Evolutionary conservation across 352 stramenopile species (phyloP).

Genomic region (Pythium chondricola): DNA sequence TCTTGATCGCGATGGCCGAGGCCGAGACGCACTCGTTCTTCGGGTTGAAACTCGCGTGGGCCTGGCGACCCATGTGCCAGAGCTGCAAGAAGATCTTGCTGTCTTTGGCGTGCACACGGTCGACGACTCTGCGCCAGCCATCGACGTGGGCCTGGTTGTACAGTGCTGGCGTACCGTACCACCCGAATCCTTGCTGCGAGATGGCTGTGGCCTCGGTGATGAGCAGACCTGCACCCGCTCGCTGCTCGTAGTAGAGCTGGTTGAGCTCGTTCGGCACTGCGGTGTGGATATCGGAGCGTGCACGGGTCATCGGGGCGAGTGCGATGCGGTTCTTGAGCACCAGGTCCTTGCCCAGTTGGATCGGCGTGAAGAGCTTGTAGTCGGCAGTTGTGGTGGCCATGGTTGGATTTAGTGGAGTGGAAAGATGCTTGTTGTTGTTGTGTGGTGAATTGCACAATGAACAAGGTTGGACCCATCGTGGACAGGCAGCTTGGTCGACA

Average conservation of each 20-base stretch:
- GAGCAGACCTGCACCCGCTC: conserved; percentile 20
- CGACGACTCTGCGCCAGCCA: conserved; percentile 24
- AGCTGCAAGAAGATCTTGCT: conserved; percentile 48
- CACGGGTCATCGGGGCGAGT: conserved; percentile 26
- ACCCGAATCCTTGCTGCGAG: conserved; percentile 1
- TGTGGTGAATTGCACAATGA: too few relatives aligned
- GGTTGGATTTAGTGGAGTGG: too few relatives aligned
- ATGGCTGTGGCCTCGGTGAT: conserved; percentile 19
- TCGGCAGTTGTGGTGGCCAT: too few relatives aligned
- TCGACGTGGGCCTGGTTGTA: conserved; percentile 18
- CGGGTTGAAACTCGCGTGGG: conserved; percentile 27
- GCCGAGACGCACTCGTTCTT: conserved; percentile 1
- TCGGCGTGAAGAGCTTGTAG: conserved; percentile 15
- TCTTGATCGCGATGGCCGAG: conserved; percentile 25
- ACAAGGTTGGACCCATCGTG: too few relatives aligned
- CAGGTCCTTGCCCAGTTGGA: conserved; percentile 9
- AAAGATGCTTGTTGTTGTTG: too few relatives aligned
- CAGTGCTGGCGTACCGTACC: conserved; percentile 20
- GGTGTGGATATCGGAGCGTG: not conserved
- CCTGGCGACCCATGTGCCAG: conserved; percentile 45
- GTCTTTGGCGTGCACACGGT: conserved; percentile 45
- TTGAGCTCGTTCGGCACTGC: conserved; percentile 9
- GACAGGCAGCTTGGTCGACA: too few relatives aligned
- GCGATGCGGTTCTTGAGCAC: conserved; percentile 28
- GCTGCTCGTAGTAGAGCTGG: conserved; percentile 30